Evolutionary conservation across 805 yeast genomes (phyloP).

Genomic region (Ogataea thermomethanolica): DNA sequence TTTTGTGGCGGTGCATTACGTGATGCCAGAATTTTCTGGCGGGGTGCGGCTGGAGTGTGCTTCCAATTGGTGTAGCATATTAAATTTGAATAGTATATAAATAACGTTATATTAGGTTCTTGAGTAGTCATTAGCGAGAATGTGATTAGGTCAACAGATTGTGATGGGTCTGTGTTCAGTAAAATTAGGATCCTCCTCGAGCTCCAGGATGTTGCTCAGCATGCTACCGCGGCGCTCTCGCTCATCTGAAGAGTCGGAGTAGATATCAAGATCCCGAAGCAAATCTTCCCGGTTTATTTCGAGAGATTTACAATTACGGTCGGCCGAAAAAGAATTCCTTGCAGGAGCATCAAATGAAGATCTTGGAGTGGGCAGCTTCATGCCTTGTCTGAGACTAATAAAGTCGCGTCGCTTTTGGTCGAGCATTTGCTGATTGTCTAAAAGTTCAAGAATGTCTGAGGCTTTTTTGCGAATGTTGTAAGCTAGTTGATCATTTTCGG

Average conservation of each 20-base stretch:
- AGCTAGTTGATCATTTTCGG: slow-evolving; percentile 22
- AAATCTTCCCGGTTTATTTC: slow-evolving; percentile 28
- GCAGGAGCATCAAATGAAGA: slow-evolving; percentile 25
- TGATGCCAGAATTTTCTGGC: slow-evolving; percentile 10
- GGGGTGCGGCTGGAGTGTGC: neutral
- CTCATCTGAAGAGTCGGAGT: slow-evolving; percentile 15
- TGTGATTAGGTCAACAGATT: neutral
- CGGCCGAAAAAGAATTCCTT: slow-evolving; percentile 23
- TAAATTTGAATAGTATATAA: neutral
- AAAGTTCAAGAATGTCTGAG: slow-evolving; percentile 30
- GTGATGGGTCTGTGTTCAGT: slow-evolving; percentile 1
- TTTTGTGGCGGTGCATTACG: slow-evolving; percentile 7
- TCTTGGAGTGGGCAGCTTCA: slow-evolving; percentile 33
- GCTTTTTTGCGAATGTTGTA: slow-evolving; percentile 39
- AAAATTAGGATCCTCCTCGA: slow-evolving; percentile 15
- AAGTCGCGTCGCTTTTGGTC: slow-evolving; percentile 40
- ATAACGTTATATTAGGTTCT: neutral
- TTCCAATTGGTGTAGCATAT: neutral
- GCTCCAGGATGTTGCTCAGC: slow-evolving; percentile 20
- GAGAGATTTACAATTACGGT: slow-evolving; percentile 23
- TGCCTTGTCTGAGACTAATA: slow-evolving; percentile 38
- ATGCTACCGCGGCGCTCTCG: slow-evolving; percentile 10
- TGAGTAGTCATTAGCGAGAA: neutral
- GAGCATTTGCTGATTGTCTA: slow-evolving; percentile 35
- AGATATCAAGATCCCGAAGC: slow-evolving; percentile 16